phyloP scores from a whole-genome alignment of 2,329 filamentous ascomycete genomes.

The Fusarium lateritium region DNA sequence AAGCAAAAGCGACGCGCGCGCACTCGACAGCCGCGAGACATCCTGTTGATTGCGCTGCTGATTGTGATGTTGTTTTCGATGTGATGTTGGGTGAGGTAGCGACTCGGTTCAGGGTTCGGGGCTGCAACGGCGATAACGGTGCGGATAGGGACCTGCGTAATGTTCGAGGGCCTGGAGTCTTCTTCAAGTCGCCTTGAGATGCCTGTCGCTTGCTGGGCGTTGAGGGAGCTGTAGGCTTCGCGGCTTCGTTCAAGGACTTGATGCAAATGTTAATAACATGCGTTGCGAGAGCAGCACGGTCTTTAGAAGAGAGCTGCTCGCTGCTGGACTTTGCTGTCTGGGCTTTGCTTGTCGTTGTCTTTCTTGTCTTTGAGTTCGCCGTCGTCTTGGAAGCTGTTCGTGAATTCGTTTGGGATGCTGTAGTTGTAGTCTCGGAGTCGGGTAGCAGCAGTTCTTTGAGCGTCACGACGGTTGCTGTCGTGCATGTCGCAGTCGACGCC shows the following conservation, averaged over 20 bases:
- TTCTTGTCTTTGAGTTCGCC: conserved; percentile 46
- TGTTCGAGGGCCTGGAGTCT: conserved; percentile 57
- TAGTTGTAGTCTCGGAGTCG: conserved; percentile 50
- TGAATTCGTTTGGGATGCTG: conserved; percentile 48
- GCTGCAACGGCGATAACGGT: conserved; percentile 73
- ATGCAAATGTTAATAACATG: conserved; percentile 80
- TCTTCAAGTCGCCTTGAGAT: conserved; percentile 52
- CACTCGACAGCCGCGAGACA: conserved; percentile 77
- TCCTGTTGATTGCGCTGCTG: conserved; percentile 56
- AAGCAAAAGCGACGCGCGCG: conserved; percentile 75
- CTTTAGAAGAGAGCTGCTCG: conserved; percentile 57
- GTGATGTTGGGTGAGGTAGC: conserved; percentile 65
- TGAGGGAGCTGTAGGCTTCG: conserved; percentile 63
- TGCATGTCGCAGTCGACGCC: conserved; percentile 68
- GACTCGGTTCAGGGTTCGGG: conserved; percentile 73
- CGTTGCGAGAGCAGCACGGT: conserved; percentile 78
- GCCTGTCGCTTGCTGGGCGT: conserved; percentile 54
- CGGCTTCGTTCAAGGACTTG: conserved; percentile 77
- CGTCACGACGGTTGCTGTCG: conserved; percentile 62
- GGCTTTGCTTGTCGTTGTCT: conserved; percentile 20
- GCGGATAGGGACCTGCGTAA: conserved; percentile 70
- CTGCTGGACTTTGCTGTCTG: conserved; percentile 32
- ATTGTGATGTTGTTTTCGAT: conserved; percentile 53
- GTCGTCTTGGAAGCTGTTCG: conserved; percentile 49
- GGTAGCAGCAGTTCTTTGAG: conserved; percentile 63